A percentile compares a stretch with the other conserved stretches of the same genome.
These are phyloP conservation scores for Nidula niveotomentosa DNA, from an alignment of 1,284 basidiomycete genomes.

Conservation along the genomic window DNA sequence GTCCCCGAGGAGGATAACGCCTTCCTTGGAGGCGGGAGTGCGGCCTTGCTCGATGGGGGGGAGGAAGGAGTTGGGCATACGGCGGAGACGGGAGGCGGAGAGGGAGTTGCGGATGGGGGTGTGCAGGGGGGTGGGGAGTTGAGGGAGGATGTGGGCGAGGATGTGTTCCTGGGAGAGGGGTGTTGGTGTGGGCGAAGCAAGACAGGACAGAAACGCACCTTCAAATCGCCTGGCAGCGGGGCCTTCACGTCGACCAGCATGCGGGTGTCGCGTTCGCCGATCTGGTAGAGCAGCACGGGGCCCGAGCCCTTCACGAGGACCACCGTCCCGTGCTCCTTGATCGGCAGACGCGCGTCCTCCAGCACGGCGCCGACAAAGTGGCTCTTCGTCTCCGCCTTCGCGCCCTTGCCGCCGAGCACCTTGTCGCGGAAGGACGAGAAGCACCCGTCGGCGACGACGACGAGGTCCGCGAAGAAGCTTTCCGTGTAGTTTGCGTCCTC, in stretches of 20 bases:
- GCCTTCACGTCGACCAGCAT: constrained; percentile 93
- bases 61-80: constrained; percentile 97
- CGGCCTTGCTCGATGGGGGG: constrained; percentile 82
- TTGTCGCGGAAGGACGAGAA: constrained; percentile 79
- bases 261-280: constrained; percentile 65
- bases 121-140: constrained; percentile 75
- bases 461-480: constrained; percentile 71
- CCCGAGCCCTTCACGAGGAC: constrained; percentile 72
- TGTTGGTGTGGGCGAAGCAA: background rate
- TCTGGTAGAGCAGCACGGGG: constrained; percentile 91
- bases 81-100: constrained; percentile 71
- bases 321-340: constrained; percentile 88
- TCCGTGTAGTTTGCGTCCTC: constrained; percentile 39
- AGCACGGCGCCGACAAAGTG: constrained; percentile 86
- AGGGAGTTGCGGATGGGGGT: constrained; percentile 63
- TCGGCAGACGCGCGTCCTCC: constrained; percentile 74
- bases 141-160: constrained; percentile 69
- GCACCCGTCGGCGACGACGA: constrained; percentile 93
- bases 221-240: constrained; percentile 83
- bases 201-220: constrained; percentile 42
- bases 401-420: constrained; percentile 49
- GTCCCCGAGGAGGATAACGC: constrained; percentile 90
- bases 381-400: constrained; percentile 59
- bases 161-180: constrained; percentile 58
- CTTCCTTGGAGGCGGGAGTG: constrained; percentile 49